A percentile compares a stretch with the other conserved stretches of the same genome.
These are phyloP conservation scores for Solanum hybrid DNA, from an alignment of 305 asterid species.

Conservation along the genomic window DNA sequence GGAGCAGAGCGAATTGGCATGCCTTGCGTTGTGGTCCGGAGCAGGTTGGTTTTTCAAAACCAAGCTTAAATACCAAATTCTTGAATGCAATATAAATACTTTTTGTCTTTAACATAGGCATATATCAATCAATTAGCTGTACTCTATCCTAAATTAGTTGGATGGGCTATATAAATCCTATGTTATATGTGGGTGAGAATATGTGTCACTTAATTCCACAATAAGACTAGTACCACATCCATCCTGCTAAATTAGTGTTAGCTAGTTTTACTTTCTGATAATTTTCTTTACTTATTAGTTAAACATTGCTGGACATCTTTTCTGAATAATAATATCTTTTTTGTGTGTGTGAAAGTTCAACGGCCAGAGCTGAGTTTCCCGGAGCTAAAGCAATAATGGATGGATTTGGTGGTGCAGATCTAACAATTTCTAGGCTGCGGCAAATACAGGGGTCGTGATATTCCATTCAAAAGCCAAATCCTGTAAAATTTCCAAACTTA, in stretches of 20 bases:
- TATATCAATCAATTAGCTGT: background rate
- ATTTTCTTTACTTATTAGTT: background rate
- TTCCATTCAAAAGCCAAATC: background rate
- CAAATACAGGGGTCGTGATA: constrained; percentile 26
- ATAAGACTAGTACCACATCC: background rate
- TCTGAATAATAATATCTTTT: background rate
- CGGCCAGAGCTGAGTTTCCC: constrained; percentile 80
- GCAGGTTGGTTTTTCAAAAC: constrained; percentile 48
- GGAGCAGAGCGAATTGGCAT: constrained; percentile 82
- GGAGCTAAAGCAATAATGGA: constrained; percentile 65
- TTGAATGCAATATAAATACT: background rate
- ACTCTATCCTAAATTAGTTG: background rate
- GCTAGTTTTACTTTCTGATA: background rate
- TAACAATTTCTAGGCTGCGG: constrained; percentile 51
- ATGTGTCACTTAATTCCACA: background rate
- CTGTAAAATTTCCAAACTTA: background rate
- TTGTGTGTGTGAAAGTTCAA: constrained; percentile 35
- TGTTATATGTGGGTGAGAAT: background rate
- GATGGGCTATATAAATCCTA: background rate
- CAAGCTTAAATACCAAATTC: background rate
- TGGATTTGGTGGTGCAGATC: constrained; percentile 86
- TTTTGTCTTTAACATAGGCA: background rate
- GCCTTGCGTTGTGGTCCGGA: constrained; percentile 77
- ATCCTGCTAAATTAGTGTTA: background rate
- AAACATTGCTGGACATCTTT: background rate